These are phyloP conservation scores for Aleurites moluccanus DNA, from an alignment of 441 rosid species.

Conservation along the genomic window DNA sequence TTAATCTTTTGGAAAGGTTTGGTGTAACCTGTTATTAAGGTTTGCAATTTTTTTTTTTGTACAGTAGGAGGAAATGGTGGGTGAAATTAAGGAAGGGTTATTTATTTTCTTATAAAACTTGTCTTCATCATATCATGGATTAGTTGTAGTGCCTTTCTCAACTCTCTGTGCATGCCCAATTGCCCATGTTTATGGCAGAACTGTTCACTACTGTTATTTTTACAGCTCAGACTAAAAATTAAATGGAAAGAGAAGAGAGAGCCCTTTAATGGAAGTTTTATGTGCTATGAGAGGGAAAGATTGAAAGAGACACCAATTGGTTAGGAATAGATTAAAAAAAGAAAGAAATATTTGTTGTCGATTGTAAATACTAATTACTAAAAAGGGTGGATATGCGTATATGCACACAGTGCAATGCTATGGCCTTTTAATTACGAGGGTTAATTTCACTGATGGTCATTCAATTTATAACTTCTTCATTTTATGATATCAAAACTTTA, in stretches of 20 bases:
- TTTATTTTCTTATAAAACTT: constrained; percentile 3
- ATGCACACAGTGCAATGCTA: not conserved
- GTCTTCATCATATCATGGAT: constrained; percentile 17
- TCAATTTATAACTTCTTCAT: too few species aligned
- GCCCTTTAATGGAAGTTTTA: constrained; percentile 12
- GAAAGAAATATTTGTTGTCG: not conserved
- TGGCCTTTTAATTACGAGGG: not conserved
- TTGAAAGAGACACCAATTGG: constrained; percentile 9
- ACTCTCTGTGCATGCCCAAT: too few species aligned
- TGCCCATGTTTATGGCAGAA: constrained; percentile 30
- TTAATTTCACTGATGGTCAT: too few species aligned
- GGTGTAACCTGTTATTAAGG: constrained; percentile 42
- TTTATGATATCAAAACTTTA: too few species aligned
- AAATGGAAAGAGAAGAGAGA: not conserved
- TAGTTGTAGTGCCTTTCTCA: constrained; percentile 20
- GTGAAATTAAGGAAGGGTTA: constrained; percentile 6
- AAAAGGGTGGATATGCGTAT: not conserved
- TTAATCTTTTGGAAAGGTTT: constrained; percentile 19
- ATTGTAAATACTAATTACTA: not conserved
- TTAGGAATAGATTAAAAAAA: not conserved
- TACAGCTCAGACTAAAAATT: constrained; percentile 15
- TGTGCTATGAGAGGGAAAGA: constrained; percentile 12
- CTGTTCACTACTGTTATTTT: constrained; percentile 14
- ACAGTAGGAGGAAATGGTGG: constrained; percentile 44
- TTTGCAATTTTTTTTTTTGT: constrained; percentile 36